phyloP scores from a whole-genome alignment of 2,329 filamentous ascomycete genomes.

The Bipolaris sorokiniana region DNA sequence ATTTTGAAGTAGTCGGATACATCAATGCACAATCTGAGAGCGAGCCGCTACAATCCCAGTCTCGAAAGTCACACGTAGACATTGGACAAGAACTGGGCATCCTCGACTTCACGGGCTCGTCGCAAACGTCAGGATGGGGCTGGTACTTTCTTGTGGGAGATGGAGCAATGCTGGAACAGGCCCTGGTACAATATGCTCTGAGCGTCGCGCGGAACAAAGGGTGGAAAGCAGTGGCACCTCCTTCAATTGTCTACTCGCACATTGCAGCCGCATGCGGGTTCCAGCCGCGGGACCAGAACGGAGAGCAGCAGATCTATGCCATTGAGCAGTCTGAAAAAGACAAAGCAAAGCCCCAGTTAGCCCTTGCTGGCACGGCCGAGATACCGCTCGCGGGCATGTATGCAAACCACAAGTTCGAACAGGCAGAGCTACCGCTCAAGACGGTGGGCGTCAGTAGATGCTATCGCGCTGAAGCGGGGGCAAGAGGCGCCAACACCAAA shows the following conservation, averaged over 20 bases:
- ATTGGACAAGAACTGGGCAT: slow-evolving; percentile 86
- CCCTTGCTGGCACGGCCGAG: slow-evolving; percentile 87
- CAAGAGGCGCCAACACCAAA: slow-evolving; percentile 87
- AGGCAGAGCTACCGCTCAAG: slow-evolving; percentile 73
- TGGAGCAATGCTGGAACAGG: slow-evolving; percentile 91
- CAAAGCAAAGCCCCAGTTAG: slow-evolving; percentile 67
- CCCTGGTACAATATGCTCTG: slow-evolving; percentile 85
- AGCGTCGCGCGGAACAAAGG: slow-evolving; percentile 72
- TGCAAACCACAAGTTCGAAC: slow-evolving; percentile 72
- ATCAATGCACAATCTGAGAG: slow-evolving; percentile 73
- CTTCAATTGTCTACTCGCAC: slow-evolving; percentile 89
- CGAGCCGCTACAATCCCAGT: slow-evolving; percentile 45
- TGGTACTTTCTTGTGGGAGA: slow-evolving; percentile 98
- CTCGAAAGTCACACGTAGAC: slow-evolving; percentile 78
- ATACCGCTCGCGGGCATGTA: slow-evolving; percentile 93
- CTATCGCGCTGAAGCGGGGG: slow-evolving; percentile 93
- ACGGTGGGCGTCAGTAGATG: slow-evolving; percentile 86
- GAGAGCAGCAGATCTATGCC: slow-evolving; percentile 89
- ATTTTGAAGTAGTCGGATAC: slow-evolving; percentile 71
- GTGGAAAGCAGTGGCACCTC: slow-evolving; percentile 82
- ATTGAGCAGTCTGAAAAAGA: slow-evolving; percentile 72
- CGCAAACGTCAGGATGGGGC: slow-evolving; percentile 88
- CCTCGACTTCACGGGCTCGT: slow-evolving; percentile 85
- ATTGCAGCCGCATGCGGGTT: slow-evolving; percentile 92
- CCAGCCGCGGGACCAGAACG: slow-evolving; percentile 86